phyloP scores from a whole-genome alignment of 2,329 filamentous ascomycete genomes.

The Xylaria sp. region DNA sequence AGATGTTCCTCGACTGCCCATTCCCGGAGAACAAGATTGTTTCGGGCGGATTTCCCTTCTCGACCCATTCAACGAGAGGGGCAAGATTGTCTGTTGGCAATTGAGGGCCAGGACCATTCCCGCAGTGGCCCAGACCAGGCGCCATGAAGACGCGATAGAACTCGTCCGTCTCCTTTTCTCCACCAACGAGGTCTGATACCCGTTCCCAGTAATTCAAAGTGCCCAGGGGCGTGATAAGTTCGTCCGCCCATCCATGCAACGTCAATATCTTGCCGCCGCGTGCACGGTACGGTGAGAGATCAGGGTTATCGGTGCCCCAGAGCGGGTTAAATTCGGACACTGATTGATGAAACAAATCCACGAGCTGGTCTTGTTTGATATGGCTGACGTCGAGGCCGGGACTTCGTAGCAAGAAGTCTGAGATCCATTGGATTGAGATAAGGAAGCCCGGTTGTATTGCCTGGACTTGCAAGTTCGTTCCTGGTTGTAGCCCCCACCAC shows the following conservation, averaged over 20 bases:
- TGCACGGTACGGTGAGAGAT: conserved; percentile 46
- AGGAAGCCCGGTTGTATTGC: conserved; percentile 37
- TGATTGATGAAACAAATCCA: conserved; percentile 38
- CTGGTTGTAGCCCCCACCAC: conserved; percentile 38
- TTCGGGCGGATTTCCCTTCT: conserved; percentile 42
- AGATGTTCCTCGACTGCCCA: conserved; percentile 37
- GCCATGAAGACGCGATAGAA: conserved; percentile 64
- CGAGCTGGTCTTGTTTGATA: conserved; percentile 47
- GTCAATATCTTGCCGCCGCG: conserved; percentile 56
- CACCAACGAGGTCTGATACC: conserved; percentile 40
- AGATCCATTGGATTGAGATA: conserved; percentile 40
- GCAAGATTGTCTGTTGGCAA: conserved; percentile 34
- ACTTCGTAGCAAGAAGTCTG: conserved; percentile 44
- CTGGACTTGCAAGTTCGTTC: conserved; percentile 23
- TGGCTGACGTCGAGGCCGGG: conserved; percentile 46
- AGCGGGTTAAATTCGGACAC: conserved; percentile 39
- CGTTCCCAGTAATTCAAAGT: conserved; percentile 51
- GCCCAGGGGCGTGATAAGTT: conserved; percentile 49
- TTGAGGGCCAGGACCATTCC: conserved; percentile 54
- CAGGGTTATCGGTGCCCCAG: conserved; percentile 47
- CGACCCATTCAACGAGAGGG: conserved; percentile 43
- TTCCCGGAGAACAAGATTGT: conserved; percentile 36
- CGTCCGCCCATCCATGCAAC: conserved; percentile 57
- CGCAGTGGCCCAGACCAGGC: conserved; percentile 64
- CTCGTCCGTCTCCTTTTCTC: conserved; percentile 52